Evolutionary conservation across 345 rosid genomes (phyloP), one percentile per base, ranked within the genome.

Genomic region (Lepidium didymum): DNA sequence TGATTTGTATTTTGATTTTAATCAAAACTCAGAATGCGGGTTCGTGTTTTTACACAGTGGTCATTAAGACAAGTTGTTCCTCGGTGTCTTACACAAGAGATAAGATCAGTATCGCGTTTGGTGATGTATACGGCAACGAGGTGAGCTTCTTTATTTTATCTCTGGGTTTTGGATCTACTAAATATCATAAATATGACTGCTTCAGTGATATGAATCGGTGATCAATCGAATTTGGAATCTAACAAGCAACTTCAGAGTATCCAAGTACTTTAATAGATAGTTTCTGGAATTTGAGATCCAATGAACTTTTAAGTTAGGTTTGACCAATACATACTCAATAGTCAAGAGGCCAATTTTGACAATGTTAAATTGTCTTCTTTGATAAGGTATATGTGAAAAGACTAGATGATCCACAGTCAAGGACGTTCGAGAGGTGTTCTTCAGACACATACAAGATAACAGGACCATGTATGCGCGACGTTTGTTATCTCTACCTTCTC

Each of bases 121-220:
- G 94, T n/a, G 91, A 87, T 70, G 83, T 83, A 5, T 81, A 82
- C 68, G 87, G 89, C 75, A 82, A 82, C 77, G 82, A 87, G 94
- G 94, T 87, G 3, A 19, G 35, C 19, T 47, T 25, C 13, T 43
- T 2, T 11, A 2, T 51, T 13, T 59, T 31, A 18, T 56, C 66
- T 42, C 5, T 34, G 11, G 11, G 54, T 65, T 65, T 65, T 58
- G 13, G 41, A 40, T 73, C 47, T 57, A 43, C 55, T 21, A 31
- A 6, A 29, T 40, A 8, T 6, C 10, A 55, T 45, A 27, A 34
- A 44, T 35, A 15, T 4, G 55, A 34, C 10, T 51, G 33, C 6
- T 12, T 68, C n/a, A 16, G 9, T 50, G 36, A n/a, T 44, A 43
- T 43, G 14, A 25, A 53, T 61, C 61, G 0, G 2, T 9, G 21